Percentiles rank a stretch among this genome's conserved stretches.
phyloP scores from a whole-genome alignment of 257 asterid genomes.

The Solanum tacnaense region DNA sequence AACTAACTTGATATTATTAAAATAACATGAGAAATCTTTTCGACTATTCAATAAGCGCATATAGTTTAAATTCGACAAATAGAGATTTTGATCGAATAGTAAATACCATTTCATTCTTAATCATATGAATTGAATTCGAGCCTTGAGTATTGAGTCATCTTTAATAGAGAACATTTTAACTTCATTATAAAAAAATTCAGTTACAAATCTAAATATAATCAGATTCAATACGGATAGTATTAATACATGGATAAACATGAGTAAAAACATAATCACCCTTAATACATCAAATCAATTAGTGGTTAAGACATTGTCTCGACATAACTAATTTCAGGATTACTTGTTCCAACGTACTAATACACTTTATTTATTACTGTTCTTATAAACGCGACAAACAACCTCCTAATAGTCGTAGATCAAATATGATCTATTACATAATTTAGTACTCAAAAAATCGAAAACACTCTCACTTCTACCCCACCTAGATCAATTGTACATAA shows the following conservation, averaged over 20 bases:
- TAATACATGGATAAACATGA: too few relatives aligned
- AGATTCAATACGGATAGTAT: too few relatives aligned
- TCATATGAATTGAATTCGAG: background rate
- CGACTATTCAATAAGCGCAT: background rate
- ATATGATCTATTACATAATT: background rate
- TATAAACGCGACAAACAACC: rapidly evolving
- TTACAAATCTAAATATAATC: background rate
- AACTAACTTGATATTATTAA: background rate
- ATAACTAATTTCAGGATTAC: background rate
- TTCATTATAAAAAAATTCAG: background rate
- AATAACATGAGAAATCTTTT: background rate
- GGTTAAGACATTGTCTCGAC: background rate
- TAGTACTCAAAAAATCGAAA: background rate
- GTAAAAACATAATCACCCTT: background rate
- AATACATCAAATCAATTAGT: background rate
- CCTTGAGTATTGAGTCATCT: background rate
- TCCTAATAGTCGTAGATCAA: background rate
- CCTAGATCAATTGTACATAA: background rate
- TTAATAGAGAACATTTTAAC: too few relatives aligned
- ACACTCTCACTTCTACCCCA: background rate
- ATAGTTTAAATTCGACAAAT: too few relatives aligned
- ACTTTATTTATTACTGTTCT: background rate
- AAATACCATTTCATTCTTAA: too few relatives aligned
- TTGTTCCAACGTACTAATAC: background rate
- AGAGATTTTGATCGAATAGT: background rate